phyloP scores from a whole-genome alignment of 1,284 basidiomycete genomes.

The Chiua sp. region DNA sequence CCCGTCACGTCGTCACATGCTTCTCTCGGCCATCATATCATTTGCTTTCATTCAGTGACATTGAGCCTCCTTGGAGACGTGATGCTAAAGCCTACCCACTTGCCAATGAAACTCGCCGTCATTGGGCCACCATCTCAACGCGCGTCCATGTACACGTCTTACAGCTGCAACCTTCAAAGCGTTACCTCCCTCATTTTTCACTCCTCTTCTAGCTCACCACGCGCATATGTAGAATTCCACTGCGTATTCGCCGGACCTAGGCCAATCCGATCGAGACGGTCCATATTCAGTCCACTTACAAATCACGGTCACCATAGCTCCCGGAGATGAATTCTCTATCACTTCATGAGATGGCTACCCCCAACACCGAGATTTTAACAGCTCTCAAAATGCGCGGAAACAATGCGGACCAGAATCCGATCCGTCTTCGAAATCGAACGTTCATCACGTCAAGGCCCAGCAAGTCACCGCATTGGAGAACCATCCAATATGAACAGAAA shows the following conservation, averaged over 20 bases:
- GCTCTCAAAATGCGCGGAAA: neutral
- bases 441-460: neutral
- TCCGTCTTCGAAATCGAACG: neutral
- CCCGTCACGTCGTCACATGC: no score
- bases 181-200: neutral
- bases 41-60: neutral
- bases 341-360: neutral
- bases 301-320: neutral
- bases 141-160: neutral
- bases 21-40: neutral
- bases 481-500: neutral
- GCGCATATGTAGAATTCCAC: neutral
- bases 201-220: no score
- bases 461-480: neutral
- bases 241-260: neutral
- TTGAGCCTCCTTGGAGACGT: neutral
- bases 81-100: neutral
- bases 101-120: no score
- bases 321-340: neutral
- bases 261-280: neutral
- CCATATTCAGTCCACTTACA: neutral
- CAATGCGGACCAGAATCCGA: neutral
- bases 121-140: no score
- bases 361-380: neutral
- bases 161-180: neutral